Conservation (phyloP, 1,139 yeast species). For the Casaregolazyma suthepensis region DNA sequence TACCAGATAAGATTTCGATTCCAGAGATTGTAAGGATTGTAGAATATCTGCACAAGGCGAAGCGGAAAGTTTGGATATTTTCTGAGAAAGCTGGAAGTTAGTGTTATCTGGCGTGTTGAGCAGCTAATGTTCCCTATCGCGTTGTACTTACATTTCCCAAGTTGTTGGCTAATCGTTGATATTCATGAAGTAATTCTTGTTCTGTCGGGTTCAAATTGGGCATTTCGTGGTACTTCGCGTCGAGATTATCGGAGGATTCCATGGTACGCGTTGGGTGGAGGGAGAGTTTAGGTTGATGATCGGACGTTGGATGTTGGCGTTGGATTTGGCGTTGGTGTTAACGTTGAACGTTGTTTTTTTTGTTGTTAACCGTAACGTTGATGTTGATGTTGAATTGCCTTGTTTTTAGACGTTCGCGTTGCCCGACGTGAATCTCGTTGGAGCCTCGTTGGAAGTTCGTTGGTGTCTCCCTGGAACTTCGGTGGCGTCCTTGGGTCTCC, state of each 20-base stretch:
- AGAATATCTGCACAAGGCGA: conserved; percentile 31
- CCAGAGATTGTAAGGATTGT: conserved; percentile 46
- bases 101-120: not conserved
- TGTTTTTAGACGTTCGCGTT: too few relatives aligned
- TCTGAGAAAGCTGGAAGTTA: conserved; percentile 20
- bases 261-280: not conserved
- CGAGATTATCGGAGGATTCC: not conserved
- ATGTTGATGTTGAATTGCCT: too few relatives aligned
- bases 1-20: conserved; percentile 52
- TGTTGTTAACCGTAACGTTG: too few relatives aligned
- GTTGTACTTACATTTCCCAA: conserved; percentile 22
- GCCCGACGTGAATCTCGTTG: too few relatives aligned
- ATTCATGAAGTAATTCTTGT: conserved; percentile 27
- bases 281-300: too few relatives aligned
- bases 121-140: not conserved
- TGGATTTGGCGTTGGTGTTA: too few relatives aligned
- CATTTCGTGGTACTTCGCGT: conserved; percentile 12
- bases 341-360: too few relatives aligned
- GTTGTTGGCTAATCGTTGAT: conserved; percentile 26
- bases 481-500: too few relatives aligned
- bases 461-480: too few relatives aligned
- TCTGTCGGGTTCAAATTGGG: conserved; percentile 27
- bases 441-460: too few relatives aligned
- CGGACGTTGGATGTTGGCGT: not conserved
- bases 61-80: conserved; percentile 18